phyloP scores from a whole-genome alignment of 805 yeast species.

The Ogataea paraovalis region DNA sequence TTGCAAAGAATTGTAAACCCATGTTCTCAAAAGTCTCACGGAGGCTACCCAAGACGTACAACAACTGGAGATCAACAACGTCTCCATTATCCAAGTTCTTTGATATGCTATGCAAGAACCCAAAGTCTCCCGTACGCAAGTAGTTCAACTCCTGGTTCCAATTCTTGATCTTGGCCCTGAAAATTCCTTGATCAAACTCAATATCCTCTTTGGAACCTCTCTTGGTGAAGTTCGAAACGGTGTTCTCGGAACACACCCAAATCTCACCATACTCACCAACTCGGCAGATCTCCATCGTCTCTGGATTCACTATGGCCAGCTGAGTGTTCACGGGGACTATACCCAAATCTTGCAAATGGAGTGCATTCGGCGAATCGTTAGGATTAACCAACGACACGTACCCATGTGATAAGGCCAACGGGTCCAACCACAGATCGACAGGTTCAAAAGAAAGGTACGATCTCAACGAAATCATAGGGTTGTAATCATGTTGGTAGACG shows the following conservation, averaged over 20 bases:
- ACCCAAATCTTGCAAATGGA: constrained; percentile 89
- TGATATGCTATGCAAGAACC: constrained; percentile 77
- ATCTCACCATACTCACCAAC: constrained; percentile 96
- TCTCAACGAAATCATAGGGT: constrained; percentile 79
- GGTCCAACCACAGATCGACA: constrained; percentile 80
- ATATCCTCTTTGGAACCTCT: constrained; percentile 28
- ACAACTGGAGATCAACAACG: constrained; percentile 57
- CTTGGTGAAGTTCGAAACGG: constrained; percentile 55
- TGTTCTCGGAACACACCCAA: constrained; percentile 92
- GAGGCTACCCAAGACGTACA: constrained; percentile 80
- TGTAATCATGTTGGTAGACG: constrained; percentile 73
- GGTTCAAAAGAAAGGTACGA: constrained; percentile 89
- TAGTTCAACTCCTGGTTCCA: constrained; percentile 64
- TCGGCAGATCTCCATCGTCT: constrained; percentile 70
- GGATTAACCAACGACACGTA: constrained; percentile 76
- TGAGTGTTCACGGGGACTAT: constrained; percentile 94
- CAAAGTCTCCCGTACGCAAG: constrained; percentile 89
- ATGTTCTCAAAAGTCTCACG: constrained; percentile 85
- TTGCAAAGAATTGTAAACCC: constrained; percentile 89
- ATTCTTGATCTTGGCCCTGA: constrained; percentile 58
- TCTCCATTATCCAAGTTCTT: constrained; percentile 25
- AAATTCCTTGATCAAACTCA: constrained; percentile 48
- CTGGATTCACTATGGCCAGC: constrained; percentile 92
- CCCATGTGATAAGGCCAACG: constrained; percentile 87
- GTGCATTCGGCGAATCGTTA: constrained; percentile 59